A percentile compares a stretch with the other conserved stretches of the same genome.
Evolutionary conservation across 108 stramenopile genomes (phyloP).

Genomic region (Fragilaria radians): DNA sequence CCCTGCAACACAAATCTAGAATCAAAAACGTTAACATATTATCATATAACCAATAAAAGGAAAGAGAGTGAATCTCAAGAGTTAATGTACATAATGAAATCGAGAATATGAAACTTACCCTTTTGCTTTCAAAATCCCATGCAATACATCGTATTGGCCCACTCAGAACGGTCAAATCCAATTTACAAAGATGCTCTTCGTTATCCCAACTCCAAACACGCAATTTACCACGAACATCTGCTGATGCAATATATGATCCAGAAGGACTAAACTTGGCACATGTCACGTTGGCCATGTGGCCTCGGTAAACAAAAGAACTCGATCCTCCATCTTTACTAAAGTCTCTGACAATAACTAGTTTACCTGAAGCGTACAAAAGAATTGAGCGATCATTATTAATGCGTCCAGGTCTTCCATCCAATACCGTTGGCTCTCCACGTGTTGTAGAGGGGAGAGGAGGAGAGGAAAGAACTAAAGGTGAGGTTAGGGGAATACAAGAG

Average conservation of each 20-base stretch:
- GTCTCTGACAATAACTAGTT: conserved; percentile 48
- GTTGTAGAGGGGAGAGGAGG: conserved; percentile 60
- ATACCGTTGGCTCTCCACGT: conserved; percentile 55
- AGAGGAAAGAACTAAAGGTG: conserved; percentile 37
- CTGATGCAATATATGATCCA: conserved; percentile 87
- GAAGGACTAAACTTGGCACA: conserved; percentile 67
- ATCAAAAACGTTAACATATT: conserved; percentile 1
- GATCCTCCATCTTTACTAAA: conserved; percentile 22
- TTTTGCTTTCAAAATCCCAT: conserved; percentile 95
- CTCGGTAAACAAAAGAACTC: conserved; percentile 84
- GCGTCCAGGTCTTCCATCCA: conserved; percentile 61
- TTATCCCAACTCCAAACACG: conserved; percentile 93
- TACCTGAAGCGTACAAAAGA: conserved; percentile 55
- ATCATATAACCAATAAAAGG: too few relatives aligned
- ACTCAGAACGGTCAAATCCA: conserved; percentile 46
- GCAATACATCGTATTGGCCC: conserved; percentile 82
- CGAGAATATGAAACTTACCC: conserved; percentile 25
- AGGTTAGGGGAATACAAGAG: conserved; percentile 53
- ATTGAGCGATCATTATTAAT: conserved; percentile 43
- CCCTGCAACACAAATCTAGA: conserved; percentile 5
- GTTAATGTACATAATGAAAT: not conserved
- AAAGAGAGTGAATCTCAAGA: not conserved
- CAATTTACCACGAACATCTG: conserved; percentile 77
- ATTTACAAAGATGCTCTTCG: conserved; percentile 84
- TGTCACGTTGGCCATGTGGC: conserved; percentile 76